Percentiles rank a stretch among this genome's conserved stretches.
Evolutionary conservation across 805 yeast species (phyloP).

Genomic region (Wickerhamomyces pijperi): DNA sequence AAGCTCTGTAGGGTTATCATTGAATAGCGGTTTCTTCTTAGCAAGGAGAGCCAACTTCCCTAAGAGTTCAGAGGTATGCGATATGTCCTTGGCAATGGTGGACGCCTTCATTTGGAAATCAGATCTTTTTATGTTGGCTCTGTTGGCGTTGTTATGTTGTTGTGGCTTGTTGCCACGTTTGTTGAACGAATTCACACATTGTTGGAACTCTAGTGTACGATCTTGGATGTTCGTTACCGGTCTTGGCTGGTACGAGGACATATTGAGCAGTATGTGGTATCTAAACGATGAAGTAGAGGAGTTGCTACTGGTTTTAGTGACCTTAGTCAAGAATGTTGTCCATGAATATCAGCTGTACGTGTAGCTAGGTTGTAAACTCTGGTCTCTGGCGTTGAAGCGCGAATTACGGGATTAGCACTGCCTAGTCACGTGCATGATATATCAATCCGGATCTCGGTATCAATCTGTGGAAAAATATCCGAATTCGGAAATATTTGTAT

Average conservation of each 20-base stretch:
- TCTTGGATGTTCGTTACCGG: slow-evolving; percentile 40
- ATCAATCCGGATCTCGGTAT: too few relatives aligned
- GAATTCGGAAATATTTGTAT: too few relatives aligned
- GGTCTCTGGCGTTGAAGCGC: too few relatives aligned
- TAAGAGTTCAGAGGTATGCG: slow-evolving; percentile 71
- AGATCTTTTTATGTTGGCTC: slow-evolving; percentile 13
- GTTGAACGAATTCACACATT: slow-evolving; percentile 72
- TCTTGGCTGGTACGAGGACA: slow-evolving; percentile 8
- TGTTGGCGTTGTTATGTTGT: slow-evolving; percentile 5
- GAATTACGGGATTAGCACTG: too few relatives aligned
- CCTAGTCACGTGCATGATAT: too few relatives aligned
- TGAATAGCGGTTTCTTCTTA: slow-evolving; percentile 80
- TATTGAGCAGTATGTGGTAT: too few relatives aligned
- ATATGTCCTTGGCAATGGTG: slow-evolving; percentile 77
- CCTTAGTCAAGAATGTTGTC: too few relatives aligned
- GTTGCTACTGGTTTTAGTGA: too few relatives aligned
- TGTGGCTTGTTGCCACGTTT: slow-evolving; percentile 33
- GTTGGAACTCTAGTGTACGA: slow-evolving; percentile 86
- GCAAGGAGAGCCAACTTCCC: slow-evolving; percentile 76
- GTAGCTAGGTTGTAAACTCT: too few relatives aligned
- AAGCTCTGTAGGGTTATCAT: slow-evolving; percentile 89
- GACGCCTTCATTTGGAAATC: slow-evolving; percentile 69
- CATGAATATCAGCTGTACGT: too few relatives aligned
- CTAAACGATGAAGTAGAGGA: too few relatives aligned
- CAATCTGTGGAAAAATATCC: too few relatives aligned